These are phyloP conservation scores for Lecanoromycetidae sp. DNA, from an alignment of 2,329 filamentous ascomycete genomes.

Conservation along the genomic window DNA sequence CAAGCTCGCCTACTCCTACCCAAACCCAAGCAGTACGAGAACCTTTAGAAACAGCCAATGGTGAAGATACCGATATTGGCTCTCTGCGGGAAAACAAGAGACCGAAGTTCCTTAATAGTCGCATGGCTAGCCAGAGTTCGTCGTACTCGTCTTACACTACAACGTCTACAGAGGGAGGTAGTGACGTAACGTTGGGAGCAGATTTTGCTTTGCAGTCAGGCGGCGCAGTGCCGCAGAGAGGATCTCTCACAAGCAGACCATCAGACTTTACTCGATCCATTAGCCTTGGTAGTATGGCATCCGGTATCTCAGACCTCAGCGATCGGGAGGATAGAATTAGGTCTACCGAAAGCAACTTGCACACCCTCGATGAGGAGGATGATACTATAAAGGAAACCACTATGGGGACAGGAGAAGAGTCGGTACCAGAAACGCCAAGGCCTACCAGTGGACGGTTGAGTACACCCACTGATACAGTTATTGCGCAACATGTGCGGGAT, in stretches of 20 bases:
- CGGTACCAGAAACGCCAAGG: slow-evolving; percentile 56
- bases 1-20: slow-evolving; percentile 15
- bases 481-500: slow-evolving; percentile 76
- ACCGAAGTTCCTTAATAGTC: slow-evolving; percentile 44
- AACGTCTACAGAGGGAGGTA: slow-evolving; percentile 50
- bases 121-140: slow-evolving; percentile 46
- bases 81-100: slow-evolving; percentile 30
- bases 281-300: slow-evolving; percentile 82
- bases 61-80: slow-evolving; percentile 1
- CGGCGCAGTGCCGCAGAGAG: slow-evolving; percentile 52
- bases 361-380: slow-evolving; percentile 48
- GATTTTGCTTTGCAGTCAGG: slow-evolving; percentile 78
- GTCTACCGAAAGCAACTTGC: slow-evolving; percentile 38
- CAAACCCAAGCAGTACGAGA: slow-evolving; percentile 14
- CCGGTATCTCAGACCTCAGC: slow-evolving; percentile 50
- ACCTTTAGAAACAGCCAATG: background rate
- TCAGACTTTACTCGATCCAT: slow-evolving; percentile 57
- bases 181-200: slow-evolving; percentile 60
- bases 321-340: slow-evolving; percentile 27
- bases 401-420: slow-evolving; percentile 29
- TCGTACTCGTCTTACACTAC: slow-evolving; percentile 45
- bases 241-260: slow-evolving; percentile 35
- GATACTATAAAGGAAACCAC: slow-evolving; percentile 18
- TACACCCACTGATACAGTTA: slow-evolving; percentile 73
- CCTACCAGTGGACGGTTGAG: slow-evolving; percentile 36